These are phyloP conservation scores for Aspergillus fijiensis DNA, from an alignment of 2,329 filamentous ascomycete species.

Conservation along the genomic window DNA sequence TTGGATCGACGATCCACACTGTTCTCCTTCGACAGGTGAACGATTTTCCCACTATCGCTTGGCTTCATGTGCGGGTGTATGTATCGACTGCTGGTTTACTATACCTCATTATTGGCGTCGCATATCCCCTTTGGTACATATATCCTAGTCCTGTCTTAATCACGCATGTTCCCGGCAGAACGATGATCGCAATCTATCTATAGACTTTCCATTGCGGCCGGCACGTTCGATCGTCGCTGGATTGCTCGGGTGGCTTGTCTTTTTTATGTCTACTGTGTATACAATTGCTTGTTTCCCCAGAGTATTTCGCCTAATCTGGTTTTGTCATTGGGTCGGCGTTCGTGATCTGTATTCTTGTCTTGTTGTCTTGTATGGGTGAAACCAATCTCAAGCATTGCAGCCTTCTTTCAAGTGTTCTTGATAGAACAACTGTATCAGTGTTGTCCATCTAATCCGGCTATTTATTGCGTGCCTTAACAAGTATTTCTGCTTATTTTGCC, in stretches of 20 bases:
- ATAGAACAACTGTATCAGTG: neutral
- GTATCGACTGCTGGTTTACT: constrained; percentile 4
- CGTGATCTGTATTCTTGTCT: neutral
- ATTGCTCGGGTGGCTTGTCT: neutral
- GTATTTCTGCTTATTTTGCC: neutral
- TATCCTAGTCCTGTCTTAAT: constrained; percentile 1
- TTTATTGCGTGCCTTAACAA: neutral
- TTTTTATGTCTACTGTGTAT: neutral
- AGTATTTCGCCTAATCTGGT: neutral
- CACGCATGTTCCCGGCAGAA: constrained; percentile 1
- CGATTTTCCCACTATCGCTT: neutral
- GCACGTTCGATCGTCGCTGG: constrained; percentile 14
- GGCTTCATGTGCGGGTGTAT: neutral
- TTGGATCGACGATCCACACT: neutral
- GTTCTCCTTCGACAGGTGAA: neutral
- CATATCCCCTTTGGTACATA: constrained; percentile 18
- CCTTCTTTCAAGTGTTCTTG: neutral
- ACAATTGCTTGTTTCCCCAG: neutral
- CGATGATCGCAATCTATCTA: constrained; percentile 8
- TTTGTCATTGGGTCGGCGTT: neutral
- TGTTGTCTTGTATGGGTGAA: neutral
- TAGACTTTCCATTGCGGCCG: constrained; percentile 18
- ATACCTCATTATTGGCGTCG: constrained; percentile 15
- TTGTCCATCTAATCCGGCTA: neutral
- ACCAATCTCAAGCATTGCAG: neutral